Evolutionary conservation across 202 grass and related monocot genomes (phyloP).

Genomic region (Carex sylvatica): DNA sequence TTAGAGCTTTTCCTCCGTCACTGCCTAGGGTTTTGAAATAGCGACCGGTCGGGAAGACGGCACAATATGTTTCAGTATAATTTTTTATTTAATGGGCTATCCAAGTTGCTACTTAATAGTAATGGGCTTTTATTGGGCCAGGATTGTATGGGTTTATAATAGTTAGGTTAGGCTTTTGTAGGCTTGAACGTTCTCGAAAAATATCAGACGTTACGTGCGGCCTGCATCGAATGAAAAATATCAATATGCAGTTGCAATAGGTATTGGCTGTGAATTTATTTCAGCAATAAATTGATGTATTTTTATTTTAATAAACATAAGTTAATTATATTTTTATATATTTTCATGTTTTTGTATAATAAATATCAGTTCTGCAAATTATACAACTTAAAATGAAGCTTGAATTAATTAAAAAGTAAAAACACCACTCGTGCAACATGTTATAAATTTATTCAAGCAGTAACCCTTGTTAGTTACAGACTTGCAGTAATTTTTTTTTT

Average conservation of each 20-base stretch:
- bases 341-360: background rate
- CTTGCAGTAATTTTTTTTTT: no score
- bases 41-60: background rate
- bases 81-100: background rate
- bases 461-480: background rate
- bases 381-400: background rate
- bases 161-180: background rate
- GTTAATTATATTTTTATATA: background rate
- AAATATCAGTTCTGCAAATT: background rate
- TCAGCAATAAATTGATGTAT: background rate
- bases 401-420: no score
- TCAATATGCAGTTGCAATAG: background rate
- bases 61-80: background rate
- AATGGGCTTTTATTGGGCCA: conserved; percentile 7
- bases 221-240: background rate
- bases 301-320: background rate
- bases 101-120: background rate
- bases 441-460: background rate
- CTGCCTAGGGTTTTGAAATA: conserved; percentile 7
- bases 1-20: background rate
- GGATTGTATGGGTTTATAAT: background rate
- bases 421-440: background rate
- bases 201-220: background rate
- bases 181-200: background rate
- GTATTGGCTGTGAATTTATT: background rate